These are phyloP conservation scores for Gossypium ekmanianum DNA, from an alignment of 345 rosid genomes.

Conservation along the genomic window DNA sequence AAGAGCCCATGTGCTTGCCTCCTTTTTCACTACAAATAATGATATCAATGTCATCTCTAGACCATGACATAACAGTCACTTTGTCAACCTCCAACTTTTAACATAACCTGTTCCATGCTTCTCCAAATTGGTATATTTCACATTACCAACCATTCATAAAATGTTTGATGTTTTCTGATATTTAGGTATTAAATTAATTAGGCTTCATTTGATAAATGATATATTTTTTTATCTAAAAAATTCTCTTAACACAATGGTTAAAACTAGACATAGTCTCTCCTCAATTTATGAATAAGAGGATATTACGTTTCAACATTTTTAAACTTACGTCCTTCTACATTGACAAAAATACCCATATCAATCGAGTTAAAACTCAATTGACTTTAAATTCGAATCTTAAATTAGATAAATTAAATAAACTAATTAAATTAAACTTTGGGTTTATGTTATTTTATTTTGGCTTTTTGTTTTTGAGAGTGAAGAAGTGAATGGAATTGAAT, in stretches of 20 bases:
- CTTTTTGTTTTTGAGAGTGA: background rate
- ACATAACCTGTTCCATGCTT: background rate
- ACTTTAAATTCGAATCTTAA: too few relatives aligned
- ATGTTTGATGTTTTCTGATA: background rate
- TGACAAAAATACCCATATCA: fast-evolving
- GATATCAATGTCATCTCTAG: constrained; percentile 25
- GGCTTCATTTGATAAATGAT: background rate
- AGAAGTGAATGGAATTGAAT: background rate
- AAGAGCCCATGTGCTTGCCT: constrained; percentile 35
- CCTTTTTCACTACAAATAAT: constrained; percentile 26
- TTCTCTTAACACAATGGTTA: too few relatives aligned
- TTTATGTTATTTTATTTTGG: background rate
- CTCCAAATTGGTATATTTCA: background rate
- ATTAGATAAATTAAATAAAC: too few relatives aligned
- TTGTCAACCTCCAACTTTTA: constrained; percentile 15
- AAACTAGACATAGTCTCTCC: fast-evolving
- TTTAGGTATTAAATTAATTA: background rate
- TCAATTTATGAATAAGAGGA: too few relatives aligned
- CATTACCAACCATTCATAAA: background rate
- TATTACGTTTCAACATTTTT: too few relatives aligned
- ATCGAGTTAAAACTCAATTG: fast-evolving
- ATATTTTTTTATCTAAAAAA: too few relatives aligned
- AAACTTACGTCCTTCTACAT: too few relatives aligned
- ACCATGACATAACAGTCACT: constrained; percentile 17
- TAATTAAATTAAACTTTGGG: too few relatives aligned